phyloP scores from a whole-genome alignment of 257 asterid genomes.

The Nicotiana otophora region DNA sequence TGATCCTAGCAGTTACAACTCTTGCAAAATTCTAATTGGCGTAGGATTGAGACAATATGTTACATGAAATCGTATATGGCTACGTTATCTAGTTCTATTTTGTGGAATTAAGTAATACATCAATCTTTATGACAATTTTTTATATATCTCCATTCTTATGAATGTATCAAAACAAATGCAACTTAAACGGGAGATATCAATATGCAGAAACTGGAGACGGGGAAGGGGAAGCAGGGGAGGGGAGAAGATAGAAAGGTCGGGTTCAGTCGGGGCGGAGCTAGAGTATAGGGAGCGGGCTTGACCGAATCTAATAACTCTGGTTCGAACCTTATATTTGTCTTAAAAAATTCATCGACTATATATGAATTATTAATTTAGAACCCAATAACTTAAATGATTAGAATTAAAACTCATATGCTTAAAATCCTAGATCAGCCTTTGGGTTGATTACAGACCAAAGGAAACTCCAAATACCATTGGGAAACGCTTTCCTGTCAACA shows the following conservation, averaged over 20 bases:
- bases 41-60: neutral
- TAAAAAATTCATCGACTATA: too few relatives aligned
- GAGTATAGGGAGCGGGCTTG: too few relatives aligned
- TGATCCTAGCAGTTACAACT: neutral
- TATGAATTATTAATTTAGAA: too few relatives aligned
- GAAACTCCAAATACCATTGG: conserved; percentile 78
- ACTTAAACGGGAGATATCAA: neutral
- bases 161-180: neutral
- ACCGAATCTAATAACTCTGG: too few relatives aligned
- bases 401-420: too few relatives aligned
- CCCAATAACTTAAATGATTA: too few relatives aligned
- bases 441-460: conserved; percentile 22
- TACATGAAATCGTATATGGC: neutral
- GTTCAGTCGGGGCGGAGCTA: neutral
- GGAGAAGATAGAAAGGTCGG: neutral
- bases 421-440: too few relatives aligned
- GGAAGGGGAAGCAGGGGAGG: neutral
- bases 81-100: neutral
- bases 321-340: too few relatives aligned
- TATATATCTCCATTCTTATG: too few relatives aligned
- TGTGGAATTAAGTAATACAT: too few relatives aligned
- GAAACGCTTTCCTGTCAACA: conserved; percentile 54
- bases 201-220: too few relatives aligned
- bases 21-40: neutral
- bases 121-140: too few relatives aligned